Conservation (phyloP, 2,329 filamentous ascomycete genomes). For the Colletotrichum acutatum region DNA sequence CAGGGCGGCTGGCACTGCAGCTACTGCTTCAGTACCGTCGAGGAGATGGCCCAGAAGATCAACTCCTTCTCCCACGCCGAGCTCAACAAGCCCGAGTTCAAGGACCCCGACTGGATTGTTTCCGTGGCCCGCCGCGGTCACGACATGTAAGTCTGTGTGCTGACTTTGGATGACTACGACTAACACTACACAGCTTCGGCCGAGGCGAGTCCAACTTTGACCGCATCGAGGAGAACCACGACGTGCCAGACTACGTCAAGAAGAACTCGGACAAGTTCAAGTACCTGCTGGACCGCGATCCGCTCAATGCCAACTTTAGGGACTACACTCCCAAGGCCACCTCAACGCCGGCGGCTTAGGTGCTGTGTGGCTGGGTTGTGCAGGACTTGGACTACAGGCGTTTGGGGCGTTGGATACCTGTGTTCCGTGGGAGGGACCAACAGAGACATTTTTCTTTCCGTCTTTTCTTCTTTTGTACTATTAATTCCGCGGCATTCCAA, state of each 20-base stretch:
- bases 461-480: neutral
- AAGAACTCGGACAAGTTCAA: constrained; percentile 44
- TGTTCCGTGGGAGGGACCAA: neutral
- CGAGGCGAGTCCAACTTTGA: constrained; percentile 33
- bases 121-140: constrained; percentile 52
- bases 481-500: neutral
- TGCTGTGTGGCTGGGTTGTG: neutral
- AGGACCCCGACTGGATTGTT: constrained; percentile 51
- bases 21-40: constrained; percentile 67
- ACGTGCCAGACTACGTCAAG: constrained; percentile 54
- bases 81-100: constrained; percentile 52
- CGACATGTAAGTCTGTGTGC: constrained; percentile 52
- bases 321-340: constrained; percentile 38
- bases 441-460: neutral
- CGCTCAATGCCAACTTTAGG: constrained; percentile 49
- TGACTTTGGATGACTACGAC: constrained; percentile 37
- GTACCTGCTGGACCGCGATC: constrained; percentile 53
- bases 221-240: constrained; percentile 50
- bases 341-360: neutral
- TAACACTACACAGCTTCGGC: constrained; percentile 37
- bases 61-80: constrained; percentile 53
- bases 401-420: neutral
- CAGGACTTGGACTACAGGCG: neutral
- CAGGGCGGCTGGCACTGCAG: constrained; percentile 72
- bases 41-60: constrained; percentile 66